Base-by-base conservation (phyloP, 1,139 yeast genomes). In the Pichia sp. region DNA sequence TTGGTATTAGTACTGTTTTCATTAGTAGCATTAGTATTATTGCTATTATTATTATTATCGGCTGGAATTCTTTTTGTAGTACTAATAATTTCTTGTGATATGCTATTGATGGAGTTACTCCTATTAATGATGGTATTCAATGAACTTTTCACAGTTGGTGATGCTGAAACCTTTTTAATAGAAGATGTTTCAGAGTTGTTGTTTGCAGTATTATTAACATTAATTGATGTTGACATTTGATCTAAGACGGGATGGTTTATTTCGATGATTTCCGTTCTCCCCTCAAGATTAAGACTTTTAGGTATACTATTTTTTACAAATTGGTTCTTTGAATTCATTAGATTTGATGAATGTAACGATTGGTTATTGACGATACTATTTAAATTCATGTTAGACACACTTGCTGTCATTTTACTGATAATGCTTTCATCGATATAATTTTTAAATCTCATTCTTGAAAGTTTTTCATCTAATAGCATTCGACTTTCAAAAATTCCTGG, bases 401-500 rank as follows among this genome's bases (percentile, higher is more conserved):
- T 65, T 37, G 66, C 66, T 2, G 68, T 60, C 61, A 63, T 62
- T 48, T 59, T 63, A 46, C 58, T 61, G 43, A 58, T 66, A 32
- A 65, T 64, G 34, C 59, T 56, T 28, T 63, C 66, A 48, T 68
- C 71, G 48, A 74, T 66, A 55, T 67, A 76, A 48, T 69, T 72
- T 49, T 73, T 73, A 50, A 76, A 67, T 43, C 67, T 67, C 57
- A 70, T 63, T 46, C 66, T 65, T 0, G 83, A 76, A 8, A 69
- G 66, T 51, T 75, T 79, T 3, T 73, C 67, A 56, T 78, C 84
- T 47, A 78, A 64, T 34, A 78, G 61, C 58, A 76, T 58, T 25
- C 83, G 76, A 44, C 78, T 72, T 63, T 81, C 86, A 61, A 81
- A 76, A 52, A 81, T 74, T 1, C 86, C 86, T 0, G 86, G 86